A percentile compares a stretch with the other conserved stretches of the same genome.
phyloP scores from a whole-genome alignment of 352 stramenopile species.

The Lagenidium giganteum region DNA sequence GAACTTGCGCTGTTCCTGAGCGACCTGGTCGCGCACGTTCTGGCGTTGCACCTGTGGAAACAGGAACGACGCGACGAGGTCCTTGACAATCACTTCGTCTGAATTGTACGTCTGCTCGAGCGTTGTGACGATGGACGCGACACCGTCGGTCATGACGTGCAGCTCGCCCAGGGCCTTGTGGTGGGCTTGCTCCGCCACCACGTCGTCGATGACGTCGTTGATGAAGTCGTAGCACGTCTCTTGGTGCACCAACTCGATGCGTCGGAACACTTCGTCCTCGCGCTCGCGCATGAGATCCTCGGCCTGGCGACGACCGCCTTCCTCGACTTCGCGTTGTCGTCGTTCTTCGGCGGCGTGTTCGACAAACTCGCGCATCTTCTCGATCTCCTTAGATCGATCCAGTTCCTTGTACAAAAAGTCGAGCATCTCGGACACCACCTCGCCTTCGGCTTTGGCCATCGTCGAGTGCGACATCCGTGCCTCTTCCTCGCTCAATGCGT shows the following conservation, averaged over 20 bases:
- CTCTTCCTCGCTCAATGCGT: slow-evolving; percentile 30
- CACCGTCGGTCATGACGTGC: slow-evolving; percentile 31
- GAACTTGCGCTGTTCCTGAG: slow-evolving; percentile 60
- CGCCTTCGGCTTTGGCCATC: slow-evolving; percentile 71
- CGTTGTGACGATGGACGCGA: slow-evolving; percentile 43
- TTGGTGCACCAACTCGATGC: slow-evolving; percentile 73
- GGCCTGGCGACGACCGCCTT: slow-evolving; percentile 82
- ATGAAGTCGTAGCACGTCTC: slow-evolving; percentile 73
- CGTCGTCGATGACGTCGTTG: slow-evolving; percentile 50
- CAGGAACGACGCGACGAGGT: slow-evolving; percentile 78
- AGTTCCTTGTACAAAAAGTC: slow-evolving; percentile 89
- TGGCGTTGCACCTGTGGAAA: slow-evolving; percentile 72
- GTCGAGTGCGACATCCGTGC: slow-evolving; percentile 35
- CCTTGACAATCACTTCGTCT: slow-evolving; percentile 63
- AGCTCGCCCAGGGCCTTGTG: slow-evolving; percentile 42
- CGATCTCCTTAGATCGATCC: slow-evolving; percentile 69
- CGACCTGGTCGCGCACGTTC: slow-evolving; percentile 48
- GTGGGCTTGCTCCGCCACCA: slow-evolving; percentile 49
- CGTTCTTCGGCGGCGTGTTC: slow-evolving; percentile 59
- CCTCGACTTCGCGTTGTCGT: slow-evolving; percentile 71
- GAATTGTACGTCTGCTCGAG: slow-evolving; percentile 42
- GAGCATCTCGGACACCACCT: slow-evolving; percentile 85
- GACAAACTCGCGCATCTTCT: slow-evolving; percentile 74
- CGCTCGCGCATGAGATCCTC: slow-evolving; percentile 79
- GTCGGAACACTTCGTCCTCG: slow-evolving; percentile 79